phyloP scores from a whole-genome alignment of 768 basidiomycete species.

The Scleroderma citrinum region DNA sequence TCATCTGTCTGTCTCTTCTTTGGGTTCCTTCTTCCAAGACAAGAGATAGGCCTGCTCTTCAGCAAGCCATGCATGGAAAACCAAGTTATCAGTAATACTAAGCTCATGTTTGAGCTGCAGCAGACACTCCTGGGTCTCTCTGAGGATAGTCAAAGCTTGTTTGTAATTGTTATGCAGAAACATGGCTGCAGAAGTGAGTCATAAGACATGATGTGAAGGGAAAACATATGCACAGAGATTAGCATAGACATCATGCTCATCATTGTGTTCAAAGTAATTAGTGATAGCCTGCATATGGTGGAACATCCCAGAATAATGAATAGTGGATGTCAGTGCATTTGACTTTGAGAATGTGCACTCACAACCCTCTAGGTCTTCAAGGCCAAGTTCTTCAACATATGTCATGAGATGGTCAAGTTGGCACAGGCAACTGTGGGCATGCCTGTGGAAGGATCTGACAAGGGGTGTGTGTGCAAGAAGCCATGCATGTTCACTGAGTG shows the following conservation, averaged over 20 bases:
- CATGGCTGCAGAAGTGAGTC: no score
- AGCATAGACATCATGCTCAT: background rate
- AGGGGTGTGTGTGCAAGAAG: slow-evolving; percentile 1
- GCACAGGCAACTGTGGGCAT: slow-evolving; percentile 17
- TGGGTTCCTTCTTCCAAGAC: slow-evolving; percentile 2
- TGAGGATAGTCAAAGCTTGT: no score
- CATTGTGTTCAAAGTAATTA: background rate
- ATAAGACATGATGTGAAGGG: no score
- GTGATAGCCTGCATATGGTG: slow-evolving; percentile 1
- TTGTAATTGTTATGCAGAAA: no score
- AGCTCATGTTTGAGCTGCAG: no score
- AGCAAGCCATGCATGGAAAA: no score
- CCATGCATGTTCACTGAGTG: background rate
- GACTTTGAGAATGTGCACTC: background rate
- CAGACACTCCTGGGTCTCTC: no score
- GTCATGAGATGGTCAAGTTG: slow-evolving; percentile 13
- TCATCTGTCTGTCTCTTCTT: slow-evolving; percentile 8
- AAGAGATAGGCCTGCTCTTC: background rate
- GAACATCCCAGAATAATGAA: slow-evolving; percentile 1
- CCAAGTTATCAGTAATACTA: no score
- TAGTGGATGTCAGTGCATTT: no score
- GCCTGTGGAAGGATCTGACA: slow-evolving; percentile 17
- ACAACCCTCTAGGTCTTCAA: slow-evolving; percentile 18
- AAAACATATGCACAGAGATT: background rate
- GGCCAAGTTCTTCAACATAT: slow-evolving; percentile 10